phyloP scores from a whole-genome alignment of 345 rosid species.

The Hirschfeldia incana region DNA sequence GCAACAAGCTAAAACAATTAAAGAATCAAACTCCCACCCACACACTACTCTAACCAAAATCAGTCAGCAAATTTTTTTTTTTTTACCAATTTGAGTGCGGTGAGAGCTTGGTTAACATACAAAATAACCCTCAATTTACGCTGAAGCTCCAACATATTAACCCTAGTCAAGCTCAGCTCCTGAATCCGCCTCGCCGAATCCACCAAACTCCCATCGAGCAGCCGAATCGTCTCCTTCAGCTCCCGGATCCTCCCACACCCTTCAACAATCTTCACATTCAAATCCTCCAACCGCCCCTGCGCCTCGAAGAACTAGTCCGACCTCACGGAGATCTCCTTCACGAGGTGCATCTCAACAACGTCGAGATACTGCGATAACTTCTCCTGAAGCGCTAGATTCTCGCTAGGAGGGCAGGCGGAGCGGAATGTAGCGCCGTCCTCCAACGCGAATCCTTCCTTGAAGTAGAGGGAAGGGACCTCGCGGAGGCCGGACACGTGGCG shows the following conservation, averaged over 20 bases:
- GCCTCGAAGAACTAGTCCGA: conserved; percentile 95
- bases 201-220: conserved; percentile 77
- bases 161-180: conserved; percentile 65
- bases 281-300: conserved; percentile 87
- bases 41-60: not conserved
- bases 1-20: conserved; percentile 78
- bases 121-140: conserved; percentile 76
- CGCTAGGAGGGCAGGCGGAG: conserved; percentile 43
- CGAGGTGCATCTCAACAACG: conserved; percentile 90
- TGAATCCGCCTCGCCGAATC: conserved; percentile 82
- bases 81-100: conserved; percentile 88
- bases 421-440: conserved; percentile 94
- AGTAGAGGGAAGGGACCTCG: conserved; percentile 90
- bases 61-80: too few relatives aligned
- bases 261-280: conserved; percentile 82
- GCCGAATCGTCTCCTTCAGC: conserved; percentile 83
- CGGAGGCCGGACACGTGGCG: conserved; percentile 80
- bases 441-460: conserved; percentile 82
- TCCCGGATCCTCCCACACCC: conserved; percentile 79
- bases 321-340: conserved; percentile 94
- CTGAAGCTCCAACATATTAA: conserved; percentile 73
- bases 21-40: conserved; percentile 28
- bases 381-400: conserved; percentile 80
- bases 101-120: conserved; percentile 83
- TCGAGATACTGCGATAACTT: conserved; percentile 89